Evolutionary conservation across 768 basidiomycete genomes (phyloP).

Genomic region (Pisolithus tinctorius): DNA sequence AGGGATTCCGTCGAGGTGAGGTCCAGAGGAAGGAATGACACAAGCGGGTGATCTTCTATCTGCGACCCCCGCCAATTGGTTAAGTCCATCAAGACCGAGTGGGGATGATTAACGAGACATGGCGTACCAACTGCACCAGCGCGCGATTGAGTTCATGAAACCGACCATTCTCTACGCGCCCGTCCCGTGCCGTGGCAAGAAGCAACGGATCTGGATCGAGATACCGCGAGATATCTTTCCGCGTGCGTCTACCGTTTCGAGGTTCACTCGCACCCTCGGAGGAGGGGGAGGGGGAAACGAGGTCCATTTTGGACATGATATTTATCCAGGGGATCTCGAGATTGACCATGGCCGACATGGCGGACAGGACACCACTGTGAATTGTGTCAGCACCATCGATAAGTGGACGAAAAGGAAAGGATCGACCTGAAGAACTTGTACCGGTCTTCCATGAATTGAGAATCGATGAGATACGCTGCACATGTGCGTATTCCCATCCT

Average conservation of each 20-base stretch:
- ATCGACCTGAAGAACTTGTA: slow-evolving; percentile 91
- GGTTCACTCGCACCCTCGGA: slow-evolving; percentile 36
- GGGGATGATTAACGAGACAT: neutral
- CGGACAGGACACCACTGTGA: slow-evolving; percentile 83
- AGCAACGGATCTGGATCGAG: slow-evolving; percentile 93
- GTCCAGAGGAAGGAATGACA: slow-evolving; percentile 94
- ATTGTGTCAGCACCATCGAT: slow-evolving; percentile 4
- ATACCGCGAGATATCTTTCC: slow-evolving; percentile 88
- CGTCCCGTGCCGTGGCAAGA: slow-evolving; percentile 48
- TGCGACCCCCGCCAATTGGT: slow-evolving; percentile 22
- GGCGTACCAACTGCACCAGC: slow-evolving; percentile 83
- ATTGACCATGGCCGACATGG: slow-evolving; percentile 99
- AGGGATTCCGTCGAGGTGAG: slow-evolving; percentile 85
- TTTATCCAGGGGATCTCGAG: slow-evolving; percentile 97
- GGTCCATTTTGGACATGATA: slow-evolving; percentile 99
- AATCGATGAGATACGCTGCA: slow-evolving; percentile 90
- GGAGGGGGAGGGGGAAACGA: slow-evolving; percentile 50
- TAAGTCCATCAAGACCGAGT: neutral
- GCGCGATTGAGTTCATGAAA: slow-evolving; percentile 95
- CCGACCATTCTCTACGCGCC: slow-evolving; percentile 65
- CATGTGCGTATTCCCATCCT: slow-evolving; percentile 81
- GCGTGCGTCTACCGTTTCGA: slow-evolving; percentile 65
- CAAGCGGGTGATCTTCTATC: slow-evolving; percentile 98
- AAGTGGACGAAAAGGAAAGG: neutral
- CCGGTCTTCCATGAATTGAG: slow-evolving; percentile 99